These are phyloP conservation scores for Pyrus communis DNA, from an alignment of 306 rosid genomes.

Conservation along the genomic window DNA sequence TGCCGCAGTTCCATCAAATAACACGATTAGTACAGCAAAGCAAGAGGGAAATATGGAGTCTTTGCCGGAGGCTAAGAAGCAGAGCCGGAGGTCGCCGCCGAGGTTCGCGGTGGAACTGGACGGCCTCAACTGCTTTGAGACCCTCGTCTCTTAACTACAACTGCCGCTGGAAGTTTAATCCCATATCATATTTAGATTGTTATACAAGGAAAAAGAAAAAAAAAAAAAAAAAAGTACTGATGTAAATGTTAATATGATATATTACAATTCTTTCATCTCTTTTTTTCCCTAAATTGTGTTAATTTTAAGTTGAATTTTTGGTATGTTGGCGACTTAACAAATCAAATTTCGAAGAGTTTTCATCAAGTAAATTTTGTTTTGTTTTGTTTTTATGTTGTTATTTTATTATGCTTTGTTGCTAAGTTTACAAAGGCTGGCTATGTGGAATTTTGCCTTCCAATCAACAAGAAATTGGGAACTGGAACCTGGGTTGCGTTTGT, in stretches of 20 bases:
- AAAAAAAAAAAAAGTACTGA: neutral
- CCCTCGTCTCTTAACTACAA: conserved; percentile 13
- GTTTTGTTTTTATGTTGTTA: neutral
- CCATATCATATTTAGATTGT: neutral
- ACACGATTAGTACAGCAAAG: neutral
- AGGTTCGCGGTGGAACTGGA: conserved; percentile 37
- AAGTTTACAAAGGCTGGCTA: neutral
- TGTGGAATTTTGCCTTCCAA: too few species aligned
- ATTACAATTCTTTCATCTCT: neutral
- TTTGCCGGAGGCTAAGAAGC: neutral
- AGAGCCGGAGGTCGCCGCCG: neutral
- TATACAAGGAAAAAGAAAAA: too few species aligned
- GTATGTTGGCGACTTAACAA: neutral
- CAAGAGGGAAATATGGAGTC: neutral
- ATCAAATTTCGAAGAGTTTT: neutral
- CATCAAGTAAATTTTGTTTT: neutral
- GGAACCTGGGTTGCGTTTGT: neutral
- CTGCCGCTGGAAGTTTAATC: neutral
- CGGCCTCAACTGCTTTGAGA: conserved; percentile 42
- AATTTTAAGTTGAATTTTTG: neutral
- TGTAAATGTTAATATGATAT: neutral
- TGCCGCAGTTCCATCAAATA: neutral
- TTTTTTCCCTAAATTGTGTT: neutral
- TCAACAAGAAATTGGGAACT: neutral
- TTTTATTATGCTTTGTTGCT: neutral